phyloP scores from a whole-genome alignment of 208 protist species.

The Trypanosoma grayi region DNA sequence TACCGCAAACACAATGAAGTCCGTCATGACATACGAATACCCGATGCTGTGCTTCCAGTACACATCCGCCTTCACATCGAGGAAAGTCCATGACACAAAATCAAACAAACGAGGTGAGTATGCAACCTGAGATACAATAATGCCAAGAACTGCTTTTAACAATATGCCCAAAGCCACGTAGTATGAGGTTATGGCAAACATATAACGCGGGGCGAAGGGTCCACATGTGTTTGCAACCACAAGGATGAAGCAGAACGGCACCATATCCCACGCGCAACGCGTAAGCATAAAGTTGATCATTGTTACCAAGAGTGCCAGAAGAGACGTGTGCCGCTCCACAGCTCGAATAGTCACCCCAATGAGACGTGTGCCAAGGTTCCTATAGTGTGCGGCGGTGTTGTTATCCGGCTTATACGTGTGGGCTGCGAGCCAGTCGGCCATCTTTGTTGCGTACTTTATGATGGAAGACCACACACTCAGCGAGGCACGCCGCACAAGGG shows the following conservation, averaged over 20 bases:
- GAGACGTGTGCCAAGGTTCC: conserved; percentile 18
- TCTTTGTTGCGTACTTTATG: conserved; percentile 1
- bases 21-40: conserved; percentile 31
- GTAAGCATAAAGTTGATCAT: conserved; percentile 45
- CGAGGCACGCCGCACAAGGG: conserved; percentile 6
- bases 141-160: conserved; percentile 32
- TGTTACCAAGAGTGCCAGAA: conserved; percentile 29
- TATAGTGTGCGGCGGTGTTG: conserved; percentile 11
- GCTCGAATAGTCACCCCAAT: conserved; percentile 26
- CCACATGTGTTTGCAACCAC: conserved; percentile 45
- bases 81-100: conserved; percentile 26
- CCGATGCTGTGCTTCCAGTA: conserved; percentile 8
- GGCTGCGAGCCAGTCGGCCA: conserved; percentile 28
- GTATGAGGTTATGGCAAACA: conserved; percentile 27
- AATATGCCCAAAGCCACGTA: conserved; percentile 40
- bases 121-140: conserved; percentile 18
- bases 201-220: conserved; percentile 38
- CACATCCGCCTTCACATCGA: conserved; percentile 11
- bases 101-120: conserved; percentile 16
- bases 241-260: conserved; percentile 41
- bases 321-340: conserved; percentile 34
- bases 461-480: neutral
- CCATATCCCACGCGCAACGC: conserved; percentile 42
- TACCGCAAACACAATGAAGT: conserved; percentile 32
- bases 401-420: conserved; percentile 47